Base-by-base conservation (phyloP, 768 basidiomycete species). In the Fomitopsis serialis region DNA sequence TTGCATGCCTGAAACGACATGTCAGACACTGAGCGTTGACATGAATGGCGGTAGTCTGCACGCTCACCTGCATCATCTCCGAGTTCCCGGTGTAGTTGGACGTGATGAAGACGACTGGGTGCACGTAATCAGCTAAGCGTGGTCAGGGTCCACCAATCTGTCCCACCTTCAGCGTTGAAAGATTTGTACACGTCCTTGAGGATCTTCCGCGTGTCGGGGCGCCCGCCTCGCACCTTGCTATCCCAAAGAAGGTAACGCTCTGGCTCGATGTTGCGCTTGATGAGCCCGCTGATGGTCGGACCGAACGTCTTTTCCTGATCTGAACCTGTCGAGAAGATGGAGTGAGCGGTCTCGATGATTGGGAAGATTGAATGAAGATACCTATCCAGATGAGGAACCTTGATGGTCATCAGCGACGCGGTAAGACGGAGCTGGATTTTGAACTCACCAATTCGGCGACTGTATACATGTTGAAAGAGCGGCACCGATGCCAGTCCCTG, bases 281-380 rank as follows among this genome's bases (percentile, higher is more conserved):
- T 89, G 50, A 91, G 76, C 27, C 81, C 80, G 57, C 78, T 80
- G 56, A 91, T 87, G 19, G 87, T 90, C 22, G 86, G 83, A 2
- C 89, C 89, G 60, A 92, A 91, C 2, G 88, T 89, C 70, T 85
- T 88, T 67, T 87, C 87, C 68, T 90, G 87, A 63, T 90, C 87
- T 52, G 85, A 87, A 49, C 86, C 86, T 81, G 54, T 43, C 6
- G 24, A 7, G 15, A 46, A 17, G 34, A 46, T 40, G 12, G 34
- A 6, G 48, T 21, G 7, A 19, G 17, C 29, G 27, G 47, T 12
- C 24, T 12, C 9, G 24, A 22, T 6, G 32, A 49, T 11, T 17
- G 19, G 21, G 45, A 25, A 17, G 8, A 45, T 15, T 37, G 21
- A 15, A 27, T 37, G 21, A 65, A 79, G 80, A 80, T 32, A 60